Base-by-base conservation (phyloP, 73 alveolate genomes). In the Tetrahymena malaccensis region DNA sequence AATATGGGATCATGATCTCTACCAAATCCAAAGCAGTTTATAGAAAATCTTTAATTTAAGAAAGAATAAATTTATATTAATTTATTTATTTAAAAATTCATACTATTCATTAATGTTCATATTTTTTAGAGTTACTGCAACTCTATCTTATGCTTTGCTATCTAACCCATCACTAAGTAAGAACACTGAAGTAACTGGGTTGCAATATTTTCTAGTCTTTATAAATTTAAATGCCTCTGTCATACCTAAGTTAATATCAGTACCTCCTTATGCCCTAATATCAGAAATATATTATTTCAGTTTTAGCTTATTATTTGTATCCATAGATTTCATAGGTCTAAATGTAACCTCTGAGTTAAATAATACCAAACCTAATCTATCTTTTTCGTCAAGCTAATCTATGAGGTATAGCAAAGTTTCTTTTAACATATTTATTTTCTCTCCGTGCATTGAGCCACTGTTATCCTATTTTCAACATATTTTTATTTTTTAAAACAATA, bases 71-170 rank as follows among this genome's bases (percentile, higher is more conserved):
- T n/a, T 0, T 19, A 27, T 85, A 9, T 40, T 35, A 43, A 27
- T 55, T 38, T 43, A 37, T 44, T 40, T 6, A 40, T 35, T 35
- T 85, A 16, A 44, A 84, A 93, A 94, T 3, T 35, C 25, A 22
- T 43, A 43, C 58, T 94, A 55, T 43, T 94, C 96, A 94, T 70
- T 85, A 9, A 95, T 95, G 27, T 50, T 50, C 40, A 85, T 50
- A 37, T 25, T 50, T 89, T 56, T 22, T 6, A 95, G 38, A 44
- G 93, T 93, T 21, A 85, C 10, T 43, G 95, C 35, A 25, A 95
- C 97, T 89, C 97, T 95, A 5, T 93, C 97, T 89, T 93, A 89
- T 34, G 97, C 97, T 10, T 93, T 94, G n/a, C 94, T 94, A 95
- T 94, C 96, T 19, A 43, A 55, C 19, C 96, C 96, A 94, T 94